phyloP scores from a whole-genome alignment of 179 eudicot genomes.

The Dionaea muscipula region DNA sequence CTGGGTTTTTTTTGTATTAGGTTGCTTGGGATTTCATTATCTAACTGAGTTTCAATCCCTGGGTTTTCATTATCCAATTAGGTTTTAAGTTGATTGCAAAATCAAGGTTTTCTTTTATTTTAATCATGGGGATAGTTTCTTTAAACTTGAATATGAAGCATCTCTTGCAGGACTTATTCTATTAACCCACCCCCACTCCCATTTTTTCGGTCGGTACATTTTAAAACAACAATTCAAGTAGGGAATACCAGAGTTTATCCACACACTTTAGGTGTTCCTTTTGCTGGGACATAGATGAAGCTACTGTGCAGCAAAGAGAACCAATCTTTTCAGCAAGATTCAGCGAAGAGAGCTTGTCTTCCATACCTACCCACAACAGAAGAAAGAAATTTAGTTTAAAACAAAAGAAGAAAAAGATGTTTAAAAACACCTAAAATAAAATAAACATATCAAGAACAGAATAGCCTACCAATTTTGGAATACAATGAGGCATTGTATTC shows the following conservation, averaged over 20 bases:
- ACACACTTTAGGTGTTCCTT: slow-evolving; percentile 65
- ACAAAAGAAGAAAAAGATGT: not conserved
- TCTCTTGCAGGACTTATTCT: too few species aligned
- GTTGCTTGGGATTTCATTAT: too few species aligned
- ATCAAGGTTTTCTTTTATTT: too few species aligned
- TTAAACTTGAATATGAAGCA: too few species aligned
- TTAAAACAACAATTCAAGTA: too few species aligned
- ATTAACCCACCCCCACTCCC: too few species aligned
- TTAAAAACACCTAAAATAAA: not conserved
- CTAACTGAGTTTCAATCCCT: too few species aligned
- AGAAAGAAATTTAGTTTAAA: slow-evolving; percentile 7
- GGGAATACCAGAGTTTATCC: slow-evolving; percentile 60
- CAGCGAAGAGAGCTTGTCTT: slow-evolving; percentile 69
- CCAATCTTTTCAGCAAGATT: slow-evolving; percentile 52
- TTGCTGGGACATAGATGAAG: slow-evolving; percentile 55
- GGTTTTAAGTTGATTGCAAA: too few species aligned
- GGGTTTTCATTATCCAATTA: too few species aligned
- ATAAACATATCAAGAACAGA: not conserved
- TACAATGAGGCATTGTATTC: slow-evolving; percentile 66
- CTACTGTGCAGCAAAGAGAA: slow-evolving; percentile 49
- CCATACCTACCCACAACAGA: slow-evolving; percentile 46
- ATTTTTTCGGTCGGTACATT: too few species aligned
- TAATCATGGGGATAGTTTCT: too few species aligned
- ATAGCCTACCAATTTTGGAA: slow-evolving; percentile 53
- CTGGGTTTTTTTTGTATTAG: too few species aligned